Conservation (phyloP, 169 alveolate genomes). For the Cryptosporidium muris region DNA sequence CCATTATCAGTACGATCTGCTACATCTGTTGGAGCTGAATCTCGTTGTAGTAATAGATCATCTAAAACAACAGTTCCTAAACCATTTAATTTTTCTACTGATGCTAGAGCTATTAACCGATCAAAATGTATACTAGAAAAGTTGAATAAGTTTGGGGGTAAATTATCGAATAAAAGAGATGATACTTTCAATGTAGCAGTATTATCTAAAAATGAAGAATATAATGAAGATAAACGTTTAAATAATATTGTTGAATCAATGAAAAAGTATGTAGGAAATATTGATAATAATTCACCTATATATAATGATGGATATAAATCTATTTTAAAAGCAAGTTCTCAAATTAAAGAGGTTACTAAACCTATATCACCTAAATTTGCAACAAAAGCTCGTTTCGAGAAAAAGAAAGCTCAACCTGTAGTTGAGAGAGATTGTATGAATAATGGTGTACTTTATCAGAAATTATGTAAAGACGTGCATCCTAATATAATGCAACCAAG, state of each 20-base stretch:
- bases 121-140: conserved; percentile 27
- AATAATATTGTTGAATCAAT: conserved; percentile 30
- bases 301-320: neutral
- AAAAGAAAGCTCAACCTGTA: conserved; percentile 40
- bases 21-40: conserved; percentile 63
- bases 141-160: neutral
- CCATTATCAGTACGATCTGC: conserved; percentile 63
- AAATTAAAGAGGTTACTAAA: conserved; percentile 11
- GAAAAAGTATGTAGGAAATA: neutral
- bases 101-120: conserved; percentile 46
- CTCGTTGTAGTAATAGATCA: conserved; percentile 26
- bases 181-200: conserved; percentile 42
- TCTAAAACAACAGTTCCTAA: conserved; percentile 48
- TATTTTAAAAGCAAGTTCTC: neutral
- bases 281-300: neutral
- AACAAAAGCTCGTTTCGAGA: conserved; percentile 47
- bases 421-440: conserved; percentile 23
- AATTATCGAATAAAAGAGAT: neutral
- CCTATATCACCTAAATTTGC: conserved; percentile 68
- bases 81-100: conserved; percentile 61
- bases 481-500: no score
- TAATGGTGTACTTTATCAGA: neutral
- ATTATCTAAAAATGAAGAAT: conserved; percentile 26
- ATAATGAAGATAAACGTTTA: conserved; percentile 42
- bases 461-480: no score